Conservation (phyloP, 1,139 yeast genomes). For the Tardiomyces blankii region DNA sequence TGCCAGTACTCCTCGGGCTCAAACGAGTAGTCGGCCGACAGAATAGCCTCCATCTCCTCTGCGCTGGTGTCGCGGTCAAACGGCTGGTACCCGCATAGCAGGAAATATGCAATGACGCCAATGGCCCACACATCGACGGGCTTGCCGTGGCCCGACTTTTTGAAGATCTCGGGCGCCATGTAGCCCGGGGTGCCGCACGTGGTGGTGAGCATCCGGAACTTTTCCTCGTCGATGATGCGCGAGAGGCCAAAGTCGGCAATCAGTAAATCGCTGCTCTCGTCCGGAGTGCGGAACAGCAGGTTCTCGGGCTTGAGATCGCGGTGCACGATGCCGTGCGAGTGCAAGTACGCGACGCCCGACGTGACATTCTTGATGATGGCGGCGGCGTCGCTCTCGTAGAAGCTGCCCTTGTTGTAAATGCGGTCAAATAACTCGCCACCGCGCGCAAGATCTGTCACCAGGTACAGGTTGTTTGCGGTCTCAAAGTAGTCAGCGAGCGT, state of each 20-base stretch:
- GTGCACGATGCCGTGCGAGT: conserved; percentile 72
- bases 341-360: conserved; percentile 53
- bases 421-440: conserved; percentile 65
- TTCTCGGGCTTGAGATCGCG: conserved; percentile 94
- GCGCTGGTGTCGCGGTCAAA: conserved; percentile 66
- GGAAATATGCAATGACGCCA: conserved; percentile 61
- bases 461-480: conserved; percentile 44
- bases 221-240: conserved; percentile 33
- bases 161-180: conserved; percentile 60
- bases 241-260: conserved; percentile 70
- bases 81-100: conserved; percentile 69
- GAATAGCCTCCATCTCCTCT: conserved; percentile 57
- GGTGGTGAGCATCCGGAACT: conserved; percentile 39
- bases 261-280: conserved; percentile 38
- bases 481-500: conserved; percentile 63
- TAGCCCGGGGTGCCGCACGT: conserved; percentile 63
- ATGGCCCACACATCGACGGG: conserved; percentile 70
- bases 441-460: conserved; percentile 55
- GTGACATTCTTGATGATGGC: conserved; percentile 38
- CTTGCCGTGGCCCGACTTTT: conserved; percentile 42
- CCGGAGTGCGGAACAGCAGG: conserved; percentile 42
- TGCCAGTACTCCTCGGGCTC: conserved; percentile 54
- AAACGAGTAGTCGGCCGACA: conserved; percentile 43
- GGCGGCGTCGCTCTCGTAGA: conserved; percentile 41
- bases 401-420: conserved; percentile 40